phyloP scores from a whole-genome alignment of 2,329 filamentous ascomycete species.

The Fusarium torreyae region DNA sequence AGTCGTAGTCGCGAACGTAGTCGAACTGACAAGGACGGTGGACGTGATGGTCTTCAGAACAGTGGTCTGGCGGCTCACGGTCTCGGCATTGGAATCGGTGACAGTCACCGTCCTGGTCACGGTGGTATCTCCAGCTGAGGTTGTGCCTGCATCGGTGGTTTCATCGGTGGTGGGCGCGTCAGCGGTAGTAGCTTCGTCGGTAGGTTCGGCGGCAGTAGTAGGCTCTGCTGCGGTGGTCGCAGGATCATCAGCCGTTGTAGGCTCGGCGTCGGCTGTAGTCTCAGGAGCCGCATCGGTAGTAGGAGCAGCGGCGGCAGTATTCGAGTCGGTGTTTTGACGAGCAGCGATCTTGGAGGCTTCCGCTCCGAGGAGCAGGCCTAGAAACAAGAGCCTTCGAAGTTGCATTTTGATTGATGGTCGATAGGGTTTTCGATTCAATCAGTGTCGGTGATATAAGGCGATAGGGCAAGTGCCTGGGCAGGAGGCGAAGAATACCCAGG shows the following conservation, averaged over 20 bases:
- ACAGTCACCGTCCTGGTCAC: conserved; percentile 53
- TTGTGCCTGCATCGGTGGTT: conserved; percentile 12
- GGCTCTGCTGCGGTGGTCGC: conserved; percentile 26
- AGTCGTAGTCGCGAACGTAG: conserved; percentile 55
- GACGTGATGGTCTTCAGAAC: conserved; percentile 50
- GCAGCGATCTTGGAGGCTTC: conserved; percentile 39
- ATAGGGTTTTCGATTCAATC: conserved; percentile 28
- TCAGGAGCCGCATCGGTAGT: conserved; percentile 11
- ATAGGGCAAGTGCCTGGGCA: conserved; percentile 17
- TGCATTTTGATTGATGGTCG: conserved; percentile 42
- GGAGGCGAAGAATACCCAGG: conserved; percentile 33
- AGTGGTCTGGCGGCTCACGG: conserved; percentile 52
- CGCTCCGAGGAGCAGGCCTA: conserved; percentile 47
- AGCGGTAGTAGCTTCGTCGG: conserved; percentile 18
- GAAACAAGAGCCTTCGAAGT: conserved; percentile 44
- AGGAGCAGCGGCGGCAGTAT: conserved; percentile 5
- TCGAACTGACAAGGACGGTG: conserved; percentile 55
- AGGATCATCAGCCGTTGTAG: conserved; percentile 12
- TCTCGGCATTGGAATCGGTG: conserved; percentile 47
- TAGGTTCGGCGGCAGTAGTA: conserved; percentile 26
- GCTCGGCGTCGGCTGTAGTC: conserved; percentile 16
- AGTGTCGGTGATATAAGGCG: conserved; percentile 23
- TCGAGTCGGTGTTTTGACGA: conserved; percentile 36
- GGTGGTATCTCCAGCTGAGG: conserved; percentile 48
- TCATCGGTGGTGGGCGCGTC: conserved; percentile 4